Conservation (phyloP, 192 early-diverging fungal genomes). For the Backusella luteola region DNA sequence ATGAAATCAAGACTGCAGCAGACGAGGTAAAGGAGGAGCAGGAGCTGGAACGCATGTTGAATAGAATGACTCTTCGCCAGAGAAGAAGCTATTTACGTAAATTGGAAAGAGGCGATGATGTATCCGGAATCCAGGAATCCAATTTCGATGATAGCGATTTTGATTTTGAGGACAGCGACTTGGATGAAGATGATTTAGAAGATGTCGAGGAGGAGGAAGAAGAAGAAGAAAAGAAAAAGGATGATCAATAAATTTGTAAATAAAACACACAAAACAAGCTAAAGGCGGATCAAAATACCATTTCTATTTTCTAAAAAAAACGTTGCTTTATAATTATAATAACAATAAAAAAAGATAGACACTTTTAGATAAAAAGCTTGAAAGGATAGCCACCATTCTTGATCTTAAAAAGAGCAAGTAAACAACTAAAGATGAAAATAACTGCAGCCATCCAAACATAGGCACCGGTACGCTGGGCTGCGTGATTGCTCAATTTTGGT, state of each 20-base stretch:
- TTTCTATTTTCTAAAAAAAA: not conserved
- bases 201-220: not conserved
- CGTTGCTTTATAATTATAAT: too few relatives aligned
- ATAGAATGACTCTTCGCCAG: conserved; percentile 76
- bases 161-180: conserved; percentile 48
- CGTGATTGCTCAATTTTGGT: conserved; percentile 48
- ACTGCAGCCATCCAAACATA: conserved; percentile 61
- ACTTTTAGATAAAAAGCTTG: conserved; percentile 44
- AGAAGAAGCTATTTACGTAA: conserved; percentile 79
- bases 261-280: not conserved
- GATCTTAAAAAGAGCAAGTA: conserved; percentile 63
- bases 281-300: not conserved
- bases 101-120: conserved; percentile 76
- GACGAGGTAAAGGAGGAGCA: conserved; percentile 69
- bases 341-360: too few relatives aligned
- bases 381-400: conserved; percentile 77
- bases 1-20: conserved; percentile 60
- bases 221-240: not conserved
- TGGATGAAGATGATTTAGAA: conserved; percentile 26
- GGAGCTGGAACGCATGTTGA: conserved; percentile 69
- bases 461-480: conserved; percentile 52
- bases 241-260: conserved; percentile 4
- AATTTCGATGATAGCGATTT: conserved; percentile 45
- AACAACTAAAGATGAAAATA: conserved; percentile 60
- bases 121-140: conserved; percentile 41